Evolutionary conservation across 2,329 filamentous ascomycete species (phyloP), one percentile per base, ranked within the genome.

Genomic region (Paraphaeosphaeria minitans): DNA sequence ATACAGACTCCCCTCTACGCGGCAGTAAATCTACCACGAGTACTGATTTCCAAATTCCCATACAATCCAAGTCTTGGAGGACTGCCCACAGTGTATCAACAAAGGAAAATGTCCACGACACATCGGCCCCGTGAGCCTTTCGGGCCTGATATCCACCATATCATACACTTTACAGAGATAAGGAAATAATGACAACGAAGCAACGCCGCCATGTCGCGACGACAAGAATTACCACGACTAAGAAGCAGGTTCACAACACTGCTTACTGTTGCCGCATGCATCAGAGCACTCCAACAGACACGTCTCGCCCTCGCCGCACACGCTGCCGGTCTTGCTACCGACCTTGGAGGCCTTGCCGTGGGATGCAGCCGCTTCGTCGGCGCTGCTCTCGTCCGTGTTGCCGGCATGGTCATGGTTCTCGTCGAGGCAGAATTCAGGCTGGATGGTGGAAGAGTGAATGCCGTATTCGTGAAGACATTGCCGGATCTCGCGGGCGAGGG

Each of bases 381-480:
- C 66, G 16, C 68, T 67, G 66, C 69, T 74, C 42, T 69, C 71
- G 55, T 73, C 71, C 49, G 60, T 59, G 21, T 50, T 56, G 14
- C 53, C 71, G 3, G 75, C 70, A 61, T 82, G 80, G 59, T 79
- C 77, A 62, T 81, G 78, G 19, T 75, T 75, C 6, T 73, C 71
- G 57, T 82, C 75, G 24, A 81, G 74, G 66, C 79, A 80, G 71
- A 82, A 99, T 77, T 99, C 95, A 6, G 95, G 95, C 78, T 99
- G 95, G 67, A 99, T 98, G 13, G 95, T 99, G 37, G 93, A 94
- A 39, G 91, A 96, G 80, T 99, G 95, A 65, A 99, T 98, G 56
- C 95, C 94, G 69, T 96, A 97, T 37, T 87, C 93, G 77, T 99
- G 95, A 3, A 99, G 87, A 71, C 95, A 99, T 71, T 89, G 89